phyloP scores from a whole-genome alignment of 164 flowering plant species.

The Tetrastigma voinierianum region DNA sequence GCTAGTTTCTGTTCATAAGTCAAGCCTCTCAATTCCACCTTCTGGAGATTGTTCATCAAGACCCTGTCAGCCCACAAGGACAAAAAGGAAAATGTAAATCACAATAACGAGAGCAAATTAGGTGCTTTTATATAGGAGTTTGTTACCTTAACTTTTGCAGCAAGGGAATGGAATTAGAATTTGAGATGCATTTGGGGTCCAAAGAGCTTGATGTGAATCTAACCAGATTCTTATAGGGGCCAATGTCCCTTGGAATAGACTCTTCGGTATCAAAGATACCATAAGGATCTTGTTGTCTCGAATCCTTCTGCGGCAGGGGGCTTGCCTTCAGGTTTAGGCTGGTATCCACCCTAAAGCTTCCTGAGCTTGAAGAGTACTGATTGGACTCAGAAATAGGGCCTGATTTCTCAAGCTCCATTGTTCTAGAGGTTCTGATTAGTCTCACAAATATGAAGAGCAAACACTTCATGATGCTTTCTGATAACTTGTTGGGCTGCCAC shows the following conservation, averaged over 20 bases:
- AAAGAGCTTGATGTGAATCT: conserved; percentile 66
- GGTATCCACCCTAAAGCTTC: conserved; percentile 65
- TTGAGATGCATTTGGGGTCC: conserved; percentile 70
- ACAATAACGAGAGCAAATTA: background rate
- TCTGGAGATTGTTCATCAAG: conserved; percentile 56
- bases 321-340: conserved; percentile 31
- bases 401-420: conserved; percentile 68
- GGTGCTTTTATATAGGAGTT: background rate
- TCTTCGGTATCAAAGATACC: conserved; percentile 73
- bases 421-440: conserved; percentile 71
- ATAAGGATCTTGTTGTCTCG: conserved; percentile 85
- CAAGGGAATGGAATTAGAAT: conserved; percentile 58
- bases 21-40: conserved; percentile 62
- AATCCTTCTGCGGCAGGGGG: conserved; percentile 49
- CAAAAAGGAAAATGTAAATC: background rate
- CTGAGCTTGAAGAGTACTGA: conserved; percentile 44
- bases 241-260: conserved; percentile 84
- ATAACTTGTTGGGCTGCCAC: conserved; percentile 80
- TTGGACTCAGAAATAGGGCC: conserved; percentile 47
- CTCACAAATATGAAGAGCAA: conserved; percentile 73
- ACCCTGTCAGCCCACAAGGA: conserved; percentile 35
- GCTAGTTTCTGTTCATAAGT: conserved; percentile 78
- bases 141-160: conserved; percentile 67
- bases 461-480: conserved; percentile 89
- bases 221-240: conserved; percentile 93